Conservation (phyloP, 306 rosid species). For the Comarum palustre region DNA sequence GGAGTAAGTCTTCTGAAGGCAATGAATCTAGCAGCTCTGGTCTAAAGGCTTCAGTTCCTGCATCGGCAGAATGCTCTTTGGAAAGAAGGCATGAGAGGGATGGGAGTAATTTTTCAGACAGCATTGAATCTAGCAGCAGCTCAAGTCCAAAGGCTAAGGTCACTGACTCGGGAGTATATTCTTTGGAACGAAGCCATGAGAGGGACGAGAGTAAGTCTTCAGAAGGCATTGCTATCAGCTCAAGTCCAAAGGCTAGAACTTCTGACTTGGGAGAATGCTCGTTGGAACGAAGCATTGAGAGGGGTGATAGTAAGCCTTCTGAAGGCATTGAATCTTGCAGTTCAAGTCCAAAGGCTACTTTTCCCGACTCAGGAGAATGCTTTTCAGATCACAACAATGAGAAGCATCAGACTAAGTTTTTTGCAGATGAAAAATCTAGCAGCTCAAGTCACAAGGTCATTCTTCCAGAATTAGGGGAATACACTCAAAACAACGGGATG, state of each 20-base stretch:
- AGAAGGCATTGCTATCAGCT: slow-evolving; percentile 9
- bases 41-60: background rate
- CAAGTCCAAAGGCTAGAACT: slow-evolving; percentile 34
- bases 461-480: background rate
- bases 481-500: background rate
- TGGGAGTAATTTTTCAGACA: background rate
- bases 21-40: background rate
- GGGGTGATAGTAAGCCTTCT: slow-evolving; percentile 17
- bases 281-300: slow-evolving; percentile 30
- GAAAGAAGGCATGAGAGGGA: background rate
- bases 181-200: slow-evolving; percentile 7
- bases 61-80: background rate
- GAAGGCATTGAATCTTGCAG: background rate
- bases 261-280: slow-evolving; percentile 38
- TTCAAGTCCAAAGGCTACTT: slow-evolving; percentile 7
- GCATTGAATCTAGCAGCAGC: background rate
- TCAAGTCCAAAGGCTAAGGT: background rate
- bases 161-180: background rate
- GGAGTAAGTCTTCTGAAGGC: background rate
- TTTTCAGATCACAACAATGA: background rate
- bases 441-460: background rate
- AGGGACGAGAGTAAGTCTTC: background rate
- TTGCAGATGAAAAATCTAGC: background rate
- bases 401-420: background rate
- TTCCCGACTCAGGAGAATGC: background rate